Percentiles rank a stretch among this genome's conserved stretches.
Conservation (phyloP, 176 grass and related monocot species). For the Eleusine indica region DNA sequence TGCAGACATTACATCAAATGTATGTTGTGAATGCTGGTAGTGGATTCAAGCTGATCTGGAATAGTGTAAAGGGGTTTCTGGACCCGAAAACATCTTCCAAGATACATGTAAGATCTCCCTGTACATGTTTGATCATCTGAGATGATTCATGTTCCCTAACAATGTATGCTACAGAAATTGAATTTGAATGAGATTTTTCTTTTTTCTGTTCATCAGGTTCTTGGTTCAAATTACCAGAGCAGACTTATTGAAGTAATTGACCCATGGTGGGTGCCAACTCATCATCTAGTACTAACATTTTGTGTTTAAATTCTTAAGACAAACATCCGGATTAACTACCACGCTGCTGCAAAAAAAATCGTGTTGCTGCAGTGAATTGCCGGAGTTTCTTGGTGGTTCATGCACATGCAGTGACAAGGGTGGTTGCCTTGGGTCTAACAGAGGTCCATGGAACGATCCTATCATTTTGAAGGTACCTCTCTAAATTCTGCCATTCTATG, state of each 20-base stretch:
- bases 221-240: conserved; percentile 76
- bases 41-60: conserved; percentile 89
- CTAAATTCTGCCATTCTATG: not conserved
- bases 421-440: conserved; percentile 81
- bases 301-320: not conserved
- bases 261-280: conserved; percentile 52
- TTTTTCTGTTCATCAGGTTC: conserved; percentile 59
- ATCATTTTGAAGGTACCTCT: conserved; percentile 58
- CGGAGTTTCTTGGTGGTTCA: conserved; percentile 79
- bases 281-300: not conserved
- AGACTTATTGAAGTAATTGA: conserved; percentile 80
- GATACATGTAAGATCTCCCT: conserved; percentile 70
- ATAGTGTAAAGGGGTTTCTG: conserved; percentile 85
- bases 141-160: not conserved
- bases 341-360: not conserved
- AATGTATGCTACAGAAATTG: not conserved
- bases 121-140: not conserved
- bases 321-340: not conserved
- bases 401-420: conserved; percentile 67
- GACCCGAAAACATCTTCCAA: conserved; percentile 89
- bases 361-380: conserved; percentile 66
- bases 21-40: conserved; percentile 84
- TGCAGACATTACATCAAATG: conserved; percentile 91
- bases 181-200: not conserved
- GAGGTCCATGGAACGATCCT: conserved; percentile 89